These are phyloP conservation scores for Crassisporium funariophilum DNA, from an alignment of 768 basidiomycete genomes.

Conservation along the genomic window DNA sequence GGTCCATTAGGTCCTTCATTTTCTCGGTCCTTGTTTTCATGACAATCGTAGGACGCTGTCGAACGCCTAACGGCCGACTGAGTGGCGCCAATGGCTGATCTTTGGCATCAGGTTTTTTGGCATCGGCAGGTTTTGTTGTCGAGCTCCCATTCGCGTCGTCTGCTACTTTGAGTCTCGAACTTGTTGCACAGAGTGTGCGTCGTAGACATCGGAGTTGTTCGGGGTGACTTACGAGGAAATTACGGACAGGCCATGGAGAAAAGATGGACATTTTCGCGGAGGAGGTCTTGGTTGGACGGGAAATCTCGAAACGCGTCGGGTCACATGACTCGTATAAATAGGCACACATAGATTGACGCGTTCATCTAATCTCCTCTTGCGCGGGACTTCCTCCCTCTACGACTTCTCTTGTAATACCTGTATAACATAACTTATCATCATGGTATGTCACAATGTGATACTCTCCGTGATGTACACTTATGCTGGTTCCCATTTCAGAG, in stretches of 20 bases:
- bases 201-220: slow-evolving; percentile 8
- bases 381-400: slow-evolving; percentile 31
- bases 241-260: slow-evolving; percentile 17
- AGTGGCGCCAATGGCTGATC: slow-evolving; percentile 38
- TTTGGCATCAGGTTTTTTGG: slow-evolving; percentile 14
- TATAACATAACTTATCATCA: slow-evolving; percentile 9
- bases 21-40: slow-evolving; percentile 60
- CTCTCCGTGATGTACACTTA: background rate
- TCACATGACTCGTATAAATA: slow-evolving; percentile 37
- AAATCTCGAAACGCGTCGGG: slow-evolving; percentile 12
- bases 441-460: slow-evolving; percentile 14
- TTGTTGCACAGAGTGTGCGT: slow-evolving; percentile 18
- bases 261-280: slow-evolving; percentile 13
- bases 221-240: slow-evolving; percentile 7
- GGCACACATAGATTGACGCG: slow-evolving; percentile 46
- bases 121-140: slow-evolving; percentile 4
- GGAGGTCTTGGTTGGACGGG: slow-evolving; percentile 8
- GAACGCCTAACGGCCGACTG: slow-evolving; percentile 75
- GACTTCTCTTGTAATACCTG: slow-evolving; percentile 10
- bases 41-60: slow-evolving; percentile 63
- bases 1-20: slow-evolving; percentile 69
- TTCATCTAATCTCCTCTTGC: slow-evolving; percentile 32
- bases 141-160: slow-evolving; percentile 3
- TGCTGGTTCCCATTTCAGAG: slow-evolving; percentile 26
- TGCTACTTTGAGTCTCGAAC: slow-evolving; percentile 12